Percentiles rank a stretch among this genome's conserved stretches.
These are phyloP conservation scores for Arthroderma uncinatum DNA, from an alignment of 2,329 filamentous ascomycete species.

Conservation along the genomic window DNA sequence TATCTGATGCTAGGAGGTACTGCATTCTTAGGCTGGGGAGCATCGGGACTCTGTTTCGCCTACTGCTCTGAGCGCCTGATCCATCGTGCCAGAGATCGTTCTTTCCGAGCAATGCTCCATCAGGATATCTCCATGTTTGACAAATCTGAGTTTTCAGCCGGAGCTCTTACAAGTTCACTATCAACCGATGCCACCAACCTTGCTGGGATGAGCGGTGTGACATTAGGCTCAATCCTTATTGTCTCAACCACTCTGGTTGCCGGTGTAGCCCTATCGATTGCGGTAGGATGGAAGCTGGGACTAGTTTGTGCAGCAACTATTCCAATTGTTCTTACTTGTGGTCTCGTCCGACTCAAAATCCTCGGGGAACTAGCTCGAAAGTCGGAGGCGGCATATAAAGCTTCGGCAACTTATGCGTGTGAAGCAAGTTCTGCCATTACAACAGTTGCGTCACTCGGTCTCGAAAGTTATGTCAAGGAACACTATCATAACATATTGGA, in stretches of 20 bases:
- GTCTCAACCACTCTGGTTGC: slow-evolving; percentile 67
- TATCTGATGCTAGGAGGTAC: slow-evolving; percentile 71
- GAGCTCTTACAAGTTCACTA: slow-evolving; percentile 75
- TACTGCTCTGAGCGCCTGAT: slow-evolving; percentile 77
- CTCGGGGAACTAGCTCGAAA: slow-evolving; percentile 66
- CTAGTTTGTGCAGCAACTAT: slow-evolving; percentile 70
- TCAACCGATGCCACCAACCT: slow-evolving; percentile 82
- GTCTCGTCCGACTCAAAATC: slow-evolving; percentile 77
- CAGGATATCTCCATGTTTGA: slow-evolving; percentile 93
- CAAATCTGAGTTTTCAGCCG: slow-evolving; percentile 73
- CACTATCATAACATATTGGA: slow-evolving; percentile 42
- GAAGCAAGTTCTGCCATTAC: slow-evolving; percentile 88
- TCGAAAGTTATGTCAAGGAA: slow-evolving; percentile 66
- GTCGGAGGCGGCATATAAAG: slow-evolving; percentile 66
- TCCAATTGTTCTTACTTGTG: slow-evolving; percentile 64
- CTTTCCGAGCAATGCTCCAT: slow-evolving; percentile 77
- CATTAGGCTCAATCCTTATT: slow-evolving; percentile 73
- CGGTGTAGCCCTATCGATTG: slow-evolving; percentile 57
- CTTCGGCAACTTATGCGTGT: slow-evolving; percentile 74
- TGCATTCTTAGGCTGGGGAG: slow-evolving; percentile 56
- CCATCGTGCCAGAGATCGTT: slow-evolving; percentile 68
- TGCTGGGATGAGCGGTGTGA: slow-evolving; percentile 74
- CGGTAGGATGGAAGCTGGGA: slow-evolving; percentile 76
- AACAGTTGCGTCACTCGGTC: slow-evolving; percentile 80
- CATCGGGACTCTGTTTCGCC: slow-evolving; percentile 65